Base-by-base conservation (phyloP, 305 asterid species). In the Rubia tinctorum region DNA sequence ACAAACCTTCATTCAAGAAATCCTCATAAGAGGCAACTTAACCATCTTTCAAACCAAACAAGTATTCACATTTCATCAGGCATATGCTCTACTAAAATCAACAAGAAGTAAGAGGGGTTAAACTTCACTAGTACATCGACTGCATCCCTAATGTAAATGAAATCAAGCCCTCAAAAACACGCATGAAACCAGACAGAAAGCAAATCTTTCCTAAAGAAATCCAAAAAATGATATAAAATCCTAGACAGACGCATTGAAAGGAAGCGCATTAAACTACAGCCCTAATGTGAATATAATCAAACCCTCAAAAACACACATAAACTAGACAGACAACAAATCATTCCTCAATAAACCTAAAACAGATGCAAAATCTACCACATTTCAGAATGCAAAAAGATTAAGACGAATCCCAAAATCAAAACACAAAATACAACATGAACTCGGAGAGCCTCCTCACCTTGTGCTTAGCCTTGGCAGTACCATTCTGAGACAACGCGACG, bases 381-480 rank as follows among this genome's bases (percentile, higher is more conserved):
- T 5, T 37, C 40, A 37, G 40, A 37, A 13, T 49, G 15, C 51
- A 11, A 44, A 9, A 44, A 44, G 51, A 44, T 9, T 1, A 44
- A 10, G 18, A 0, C 0, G n/a, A 15, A 51, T 11, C 17, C 60
- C 40, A 37, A n/a, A 55, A 55, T 18, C 23, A 58, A 7, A n/a
- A 40, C 45, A 72, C 44, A 43, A 64, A 30, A 30, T 30, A 30
- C 34, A 30, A 30, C 34, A 30, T 2, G 17, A 49, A 30, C 37
- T 47, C 69, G 10, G 5, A 68, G 74, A 60, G 44, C 61, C 78
- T 71, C 67, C 78, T 66, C 67, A 94, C 99, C 97, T 91, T 94
- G 74, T 90, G 96, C 85, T 94, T 91, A 74, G 99, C 98, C 80
- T 94, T 94, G 12, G 90, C 86, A 20, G 96, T 90, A 59, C 98